Evolutionary conservation across 129 eudicot genomes (phyloP), one percentile per base, ranked within the genome.

Genomic region (Pittosporum tobira): DNA sequence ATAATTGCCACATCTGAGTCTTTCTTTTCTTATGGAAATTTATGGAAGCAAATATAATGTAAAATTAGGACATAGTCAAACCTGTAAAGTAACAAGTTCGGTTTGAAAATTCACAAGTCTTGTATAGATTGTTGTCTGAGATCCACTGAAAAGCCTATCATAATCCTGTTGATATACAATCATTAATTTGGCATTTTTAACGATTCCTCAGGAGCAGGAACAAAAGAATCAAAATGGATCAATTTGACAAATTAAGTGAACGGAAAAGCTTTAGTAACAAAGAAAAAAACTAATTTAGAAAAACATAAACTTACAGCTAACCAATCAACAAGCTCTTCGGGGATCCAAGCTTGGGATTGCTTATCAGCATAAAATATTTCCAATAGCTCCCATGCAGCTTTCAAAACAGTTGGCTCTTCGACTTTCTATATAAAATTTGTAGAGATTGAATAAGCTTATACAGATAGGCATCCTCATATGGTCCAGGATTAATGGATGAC

Each of bases 371-470:
- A 93, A 55, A 93, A 93, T 59, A 93, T 74, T 48, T 87, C 91
- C 81, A 93, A 44, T 62, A 93, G 81, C 81, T 83, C 96, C 99
- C 99, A 93, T 22, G 94, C 99, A 69, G 99, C 96, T 78, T 79
- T 93, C 67, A 87, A 61, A 61, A 65, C 47, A 50, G 77, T 80
- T 73, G 94, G 91, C 82, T 87, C 81, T 65, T 79, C 88, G 37
- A 53, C 75, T 55, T 61, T 76, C 96, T 93, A 70, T 46, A 25
- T 27, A 44, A 60, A 22, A 70, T 44, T 24, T 61, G 40, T 30
- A 65, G 47, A 52, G 2, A 67, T 12, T 25, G 48, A 48, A 14
- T 15, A 46, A 52, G 38, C n/a, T 63, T 54, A 28, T 26, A 45
- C 25, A 40, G 21, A 19, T 4, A 52, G 11, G 19, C 11, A n/a